Evolutionary conservation across 805 yeast genomes (phyloP), one percentile per base, ranked within the genome.

Genomic region (Isabelozyma pseudorhagii): DNA sequence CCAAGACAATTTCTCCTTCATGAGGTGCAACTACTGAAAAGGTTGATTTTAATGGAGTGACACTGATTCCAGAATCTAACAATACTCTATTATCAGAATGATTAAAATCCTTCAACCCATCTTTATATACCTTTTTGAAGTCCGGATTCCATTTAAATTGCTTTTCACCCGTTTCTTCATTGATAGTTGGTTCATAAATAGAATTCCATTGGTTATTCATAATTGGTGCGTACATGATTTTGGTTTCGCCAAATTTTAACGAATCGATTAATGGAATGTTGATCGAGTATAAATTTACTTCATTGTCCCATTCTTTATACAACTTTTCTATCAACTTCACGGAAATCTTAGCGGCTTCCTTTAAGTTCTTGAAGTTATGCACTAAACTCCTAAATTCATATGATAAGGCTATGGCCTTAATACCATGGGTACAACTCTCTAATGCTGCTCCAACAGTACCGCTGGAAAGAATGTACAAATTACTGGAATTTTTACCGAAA

Each of bases 401-500:
- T 38, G 96, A 87, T 34, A 94, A 60, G 1, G 96, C 97, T 54
- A 94, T 77, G 5, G 97, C 73, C 55, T 77, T 84, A 29, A 83
- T 81, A 0, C 84, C 85, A 49, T 78, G 81, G 40, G 92, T 80
- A 2, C 87, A 88, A 1, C 92, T 96, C 69, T 94, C 99, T 90
- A 92, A 81, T 0, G 97, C 94, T 3, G 97, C 98, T 25, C 99
- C 99, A 14, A 94, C 85, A 2, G 99, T 94, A 11, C 99, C 99
- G 57, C 96, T 85, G 4, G 97, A 83, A 59, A 94, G 78, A 48
- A 91, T 87, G 66, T 91, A 94, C 42, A 93, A 80, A 5, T 96
- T 90, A 21, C 93, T 83, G 1, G 97, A 84, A 67, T 94, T 94
- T 62, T 97, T 82, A 18, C 99, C 99, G 56, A 87, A 93, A 64